Base-by-base conservation (phyloP, 176 grass and related monocot species). In the Hordeum marinum region DNA sequence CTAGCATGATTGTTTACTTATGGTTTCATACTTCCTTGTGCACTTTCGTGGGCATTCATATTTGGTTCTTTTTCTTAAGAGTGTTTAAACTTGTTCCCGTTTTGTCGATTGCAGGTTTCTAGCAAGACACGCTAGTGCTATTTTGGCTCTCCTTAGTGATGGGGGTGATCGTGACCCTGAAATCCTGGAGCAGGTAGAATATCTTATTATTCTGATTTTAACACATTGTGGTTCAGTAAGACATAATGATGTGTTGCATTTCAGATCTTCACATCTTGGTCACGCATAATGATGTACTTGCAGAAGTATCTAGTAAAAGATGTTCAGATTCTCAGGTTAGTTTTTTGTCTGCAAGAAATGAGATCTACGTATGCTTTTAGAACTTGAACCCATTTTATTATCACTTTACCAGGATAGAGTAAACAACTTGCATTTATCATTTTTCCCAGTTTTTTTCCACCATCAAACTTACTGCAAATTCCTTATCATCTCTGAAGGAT, bases 251-350 rank as follows among this genome's bases (percentile, higher is more conserved):
- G 5, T 72, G 27, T 32, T 87, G 58, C 72, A 79, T 85, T 91
- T 76, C 90, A 97, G 95, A 91, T 98, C 71, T 93, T 98, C 76
- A 98, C 93, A 61, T 98, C 89, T 87, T 98, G 95, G 93, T 98
- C 95, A 68, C 90, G 90, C 88, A 90, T 92, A 87, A 87, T 98
- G 93, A 98, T 98, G 91, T 90, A 98, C 88, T 80, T 98, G 82
- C 95, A 98, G 78, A 98, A 95, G 65, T 98, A 98, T 90, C 95
- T 98, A 79, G 93, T 98, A 31, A 91, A 90, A 88, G 93, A 95
- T 84, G 50, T 88, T 76, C 78, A 84, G 79, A 87, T 95, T 68
- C 87, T 98, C 69, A 98, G 83, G 95, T 98, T 81, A 90, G 93
- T 88, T 80, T 80, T 79, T 21, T 10, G 21, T 67, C 77, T 82